Conservation (phyloP, 2,329 filamentous ascomycete species). For the Phialophora chinensis region DNA sequence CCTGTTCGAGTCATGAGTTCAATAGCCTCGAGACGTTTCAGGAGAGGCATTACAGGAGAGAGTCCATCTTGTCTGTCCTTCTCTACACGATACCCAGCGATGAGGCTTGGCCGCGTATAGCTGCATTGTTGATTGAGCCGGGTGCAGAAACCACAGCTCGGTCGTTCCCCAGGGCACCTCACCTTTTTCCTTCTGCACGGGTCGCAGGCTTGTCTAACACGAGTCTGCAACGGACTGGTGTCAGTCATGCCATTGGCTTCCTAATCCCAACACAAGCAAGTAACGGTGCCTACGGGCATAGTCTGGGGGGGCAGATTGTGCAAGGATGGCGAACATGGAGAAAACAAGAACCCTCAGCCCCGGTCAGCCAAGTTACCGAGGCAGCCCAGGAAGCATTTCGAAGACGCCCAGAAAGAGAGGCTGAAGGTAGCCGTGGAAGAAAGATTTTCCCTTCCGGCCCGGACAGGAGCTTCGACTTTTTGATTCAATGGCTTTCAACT, state of each 20-base stretch:
- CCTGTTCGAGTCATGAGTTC: conserved; percentile 1
- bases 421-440: not conserved
- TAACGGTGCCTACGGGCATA: not conserved
- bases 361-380: too few species aligned
- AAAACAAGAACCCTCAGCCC: not conserved
- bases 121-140: conserved; percentile 56
- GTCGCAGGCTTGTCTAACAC: conserved; percentile 51
- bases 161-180: conserved; percentile 58
- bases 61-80: conserved; percentile 35
- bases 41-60: not conserved
- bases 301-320: too few species aligned
- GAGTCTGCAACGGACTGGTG: conserved; percentile 19
- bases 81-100: conserved; percentile 38
- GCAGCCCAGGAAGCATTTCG: too few species aligned
- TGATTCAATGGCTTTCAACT: not conserved
- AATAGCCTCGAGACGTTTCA: not conserved
- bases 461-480: not conserved
- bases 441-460: not conserved
- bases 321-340: not conserved
- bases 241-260: conserved; percentile 29
- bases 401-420: not conserved
- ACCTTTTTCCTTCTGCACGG: conserved; percentile 59
- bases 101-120: conserved; percentile 45
- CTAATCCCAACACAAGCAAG: not conserved
- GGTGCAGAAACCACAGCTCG: conserved; percentile 57